Evolutionary conservation across 1,284 basidiomycete species (phyloP), one percentile per base, ranked within the genome.

Genomic region (Cryptococcus sp.): DNA sequence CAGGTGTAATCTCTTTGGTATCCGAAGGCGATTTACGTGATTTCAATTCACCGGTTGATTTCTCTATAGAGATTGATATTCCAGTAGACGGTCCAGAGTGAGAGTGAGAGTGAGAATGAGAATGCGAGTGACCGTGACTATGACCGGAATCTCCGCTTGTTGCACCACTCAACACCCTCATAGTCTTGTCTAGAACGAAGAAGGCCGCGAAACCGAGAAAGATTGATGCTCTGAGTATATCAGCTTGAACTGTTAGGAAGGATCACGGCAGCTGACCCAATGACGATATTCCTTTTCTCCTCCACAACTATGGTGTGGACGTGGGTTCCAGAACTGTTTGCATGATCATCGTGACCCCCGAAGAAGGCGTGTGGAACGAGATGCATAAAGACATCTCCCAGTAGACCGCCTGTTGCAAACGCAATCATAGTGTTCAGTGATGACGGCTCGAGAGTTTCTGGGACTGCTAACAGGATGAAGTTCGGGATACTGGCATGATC

Each of bases 361-460:
- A 91, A 87, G 76, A 93, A 93, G 4, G 87, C 82, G 72, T 93
- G 90, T 13, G 90, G 90, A 48, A 93, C 85, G 41, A 93, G 83
- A 71, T 93, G 90, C 50, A 94, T 78, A 76, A 92, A 91, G 37
- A 92, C 89, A 72, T 94, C 90, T 13, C 90, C 92, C 38, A 93
- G 83, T 33, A 93, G 81, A 31, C 90, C 90, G 38, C 90, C 90
- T 10, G 90, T 92, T 6, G 73, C 73, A 50, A 74, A 76, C 42
- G 74, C 61, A 35, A 77, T 92, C 89, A 93, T 92, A 5, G 88
- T 91, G 68, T 92, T 92, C 55, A 93, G 80, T 45, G 88, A 90
- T 70, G 89, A 81, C 13, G 82, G 80, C 74, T 87, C 85, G 65
- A 93, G 89, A 71, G 90, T 80, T 47, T 88, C 86, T 31, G 90